phyloP scores from a whole-genome alignment of 768 basidiomycete species.

The Pholiota microspora region DNA sequence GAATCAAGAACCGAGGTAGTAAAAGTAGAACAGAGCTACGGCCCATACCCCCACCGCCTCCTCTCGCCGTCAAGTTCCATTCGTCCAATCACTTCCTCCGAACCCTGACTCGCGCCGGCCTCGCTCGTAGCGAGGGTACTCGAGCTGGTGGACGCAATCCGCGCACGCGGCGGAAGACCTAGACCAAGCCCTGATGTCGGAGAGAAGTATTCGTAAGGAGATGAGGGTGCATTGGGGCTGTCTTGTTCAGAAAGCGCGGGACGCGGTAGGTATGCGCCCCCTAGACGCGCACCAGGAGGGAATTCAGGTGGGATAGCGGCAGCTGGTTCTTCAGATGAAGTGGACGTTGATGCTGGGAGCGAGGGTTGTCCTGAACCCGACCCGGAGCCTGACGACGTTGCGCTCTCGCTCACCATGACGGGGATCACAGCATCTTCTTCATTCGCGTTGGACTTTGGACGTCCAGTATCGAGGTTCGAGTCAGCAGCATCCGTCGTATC shows the following conservation, averaged over 20 bases:
- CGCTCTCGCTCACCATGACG: neutral
- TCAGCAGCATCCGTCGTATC: no score
- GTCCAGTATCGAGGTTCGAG: no score
- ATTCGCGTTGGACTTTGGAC: no score
- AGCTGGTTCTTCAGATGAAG: neutral
- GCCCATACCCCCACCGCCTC: constrained; percentile 12
- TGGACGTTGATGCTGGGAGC: neutral
- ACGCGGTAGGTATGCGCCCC: neutral
- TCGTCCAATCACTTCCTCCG: constrained; percentile 54
- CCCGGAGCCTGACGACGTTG: neutral
- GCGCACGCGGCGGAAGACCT: constrained; percentile 19
- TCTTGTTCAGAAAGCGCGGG: neutral
- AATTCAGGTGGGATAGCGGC: neutral
- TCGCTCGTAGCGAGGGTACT: constrained; percentile 25
- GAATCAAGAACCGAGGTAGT: neutral
- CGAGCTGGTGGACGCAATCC: constrained; percentile 21
- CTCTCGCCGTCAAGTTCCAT: constrained; percentile 39
- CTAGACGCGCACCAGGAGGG: neutral
- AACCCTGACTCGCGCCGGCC: constrained; percentile 20
- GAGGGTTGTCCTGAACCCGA: neutral
- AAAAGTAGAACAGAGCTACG: neutral
- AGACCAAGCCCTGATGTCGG: constrained; percentile 12
- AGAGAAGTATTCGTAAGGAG: constrained; percentile 6
- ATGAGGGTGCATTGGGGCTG: neutral
- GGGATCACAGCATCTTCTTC: neutral